phyloP scores from a whole-genome alignment of 2,329 filamentous ascomycete species.

The Cladorrhinum sp. region DNA sequence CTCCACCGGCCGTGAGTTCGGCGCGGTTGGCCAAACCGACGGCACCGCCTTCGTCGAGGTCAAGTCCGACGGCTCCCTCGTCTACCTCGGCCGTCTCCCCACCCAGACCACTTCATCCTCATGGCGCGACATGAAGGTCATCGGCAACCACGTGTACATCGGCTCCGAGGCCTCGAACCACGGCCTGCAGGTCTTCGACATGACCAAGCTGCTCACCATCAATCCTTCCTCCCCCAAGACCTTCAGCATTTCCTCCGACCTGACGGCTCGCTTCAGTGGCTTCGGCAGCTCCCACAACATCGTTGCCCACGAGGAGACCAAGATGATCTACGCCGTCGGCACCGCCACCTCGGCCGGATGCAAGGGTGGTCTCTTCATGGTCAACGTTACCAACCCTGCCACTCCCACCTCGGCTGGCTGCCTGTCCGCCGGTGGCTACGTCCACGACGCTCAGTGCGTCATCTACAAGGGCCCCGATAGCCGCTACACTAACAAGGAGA shows the following conservation, averaged over 20 bases:
- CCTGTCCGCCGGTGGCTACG: slow-evolving; percentile 54
- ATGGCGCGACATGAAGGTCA: slow-evolving; percentile 52
- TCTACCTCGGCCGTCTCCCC: slow-evolving; percentile 52
- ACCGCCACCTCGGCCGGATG: slow-evolving; percentile 45
- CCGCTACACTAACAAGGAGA: slow-evolving; percentile 46
- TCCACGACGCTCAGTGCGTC: slow-evolving; percentile 61
- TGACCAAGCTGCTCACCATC: slow-evolving; percentile 53
- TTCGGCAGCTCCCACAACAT: slow-evolving; percentile 21
- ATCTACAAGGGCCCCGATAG: slow-evolving; percentile 50
- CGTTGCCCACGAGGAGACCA: slow-evolving; percentile 27
- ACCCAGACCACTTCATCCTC: slow-evolving; percentile 43
- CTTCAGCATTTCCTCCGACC: slow-evolving; percentile 14
- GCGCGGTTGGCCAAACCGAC: slow-evolving; percentile 52
- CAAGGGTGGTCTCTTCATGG: slow-evolving; percentile 56
- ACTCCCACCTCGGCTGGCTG: slow-evolving; percentile 54
- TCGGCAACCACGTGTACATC: slow-evolving; percentile 38
- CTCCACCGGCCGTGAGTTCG: slow-evolving; percentile 50
- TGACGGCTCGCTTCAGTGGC: slow-evolving; percentile 18
- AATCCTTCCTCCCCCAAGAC: slow-evolving; percentile 34
- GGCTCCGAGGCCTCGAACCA: slow-evolving; percentile 46
- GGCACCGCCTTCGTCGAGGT: slow-evolving; percentile 55
- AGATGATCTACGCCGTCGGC: slow-evolving; percentile 43
- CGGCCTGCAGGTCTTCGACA: slow-evolving; percentile 62
- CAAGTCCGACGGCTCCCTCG: slow-evolving; percentile 46
- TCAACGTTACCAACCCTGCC: slow-evolving; percentile 52